phyloP scores from a whole-genome alignment of 1,139 yeast species.

The Zygoascus meyerae region DNA sequence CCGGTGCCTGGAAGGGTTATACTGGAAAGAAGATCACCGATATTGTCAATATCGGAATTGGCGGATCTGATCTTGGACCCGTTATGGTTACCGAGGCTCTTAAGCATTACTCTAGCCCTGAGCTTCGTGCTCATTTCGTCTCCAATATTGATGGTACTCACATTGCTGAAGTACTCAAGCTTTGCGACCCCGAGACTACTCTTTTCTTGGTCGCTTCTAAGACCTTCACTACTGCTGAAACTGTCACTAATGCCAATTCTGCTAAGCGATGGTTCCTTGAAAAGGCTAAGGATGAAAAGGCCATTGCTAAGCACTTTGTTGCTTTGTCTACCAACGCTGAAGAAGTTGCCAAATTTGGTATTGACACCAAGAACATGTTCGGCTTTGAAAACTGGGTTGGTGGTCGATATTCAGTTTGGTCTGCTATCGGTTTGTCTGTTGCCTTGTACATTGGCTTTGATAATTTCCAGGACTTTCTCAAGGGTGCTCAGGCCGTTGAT shows the following conservation, averaged over 20 bases:
- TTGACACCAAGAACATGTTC: conserved; percentile 96
- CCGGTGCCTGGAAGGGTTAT: conserved; percentile 95
- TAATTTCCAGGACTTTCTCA: conserved; percentile 82
- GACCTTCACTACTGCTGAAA: conserved; percentile 98
- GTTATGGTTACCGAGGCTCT: conserved; percentile 99
- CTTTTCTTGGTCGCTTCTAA: conserved; percentile 92
- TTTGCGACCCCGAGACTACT: conserved; percentile 81
- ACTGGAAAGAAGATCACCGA: conserved; percentile 91
- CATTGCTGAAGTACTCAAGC: conserved; percentile 81
- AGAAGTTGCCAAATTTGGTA: conserved; percentile 91
- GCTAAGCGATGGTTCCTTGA: conserved; percentile 92
- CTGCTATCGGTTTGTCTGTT: conserved; percentile 94
- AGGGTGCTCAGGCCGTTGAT: conserved; percentile 98
- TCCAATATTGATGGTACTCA: conserved; percentile 98
- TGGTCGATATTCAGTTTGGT: conserved; percentile 99
- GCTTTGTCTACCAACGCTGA: conserved; percentile 91
- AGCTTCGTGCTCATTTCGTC: conserved; percentile 80
- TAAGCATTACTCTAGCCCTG: conserved; percentile 77
- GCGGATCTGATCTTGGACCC: conserved; percentile 98
- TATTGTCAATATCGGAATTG: conserved; percentile 95
- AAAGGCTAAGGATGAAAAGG: conserved; percentile 57
- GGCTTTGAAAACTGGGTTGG: conserved; percentile 99
- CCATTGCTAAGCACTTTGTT: conserved; percentile 94
- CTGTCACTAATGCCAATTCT: conserved; percentile 88
- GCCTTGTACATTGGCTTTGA: conserved; percentile 94